Base-by-base conservation (phyloP, 352 stramenopile genomes). In the Nothophytophthora sp. region DNA sequence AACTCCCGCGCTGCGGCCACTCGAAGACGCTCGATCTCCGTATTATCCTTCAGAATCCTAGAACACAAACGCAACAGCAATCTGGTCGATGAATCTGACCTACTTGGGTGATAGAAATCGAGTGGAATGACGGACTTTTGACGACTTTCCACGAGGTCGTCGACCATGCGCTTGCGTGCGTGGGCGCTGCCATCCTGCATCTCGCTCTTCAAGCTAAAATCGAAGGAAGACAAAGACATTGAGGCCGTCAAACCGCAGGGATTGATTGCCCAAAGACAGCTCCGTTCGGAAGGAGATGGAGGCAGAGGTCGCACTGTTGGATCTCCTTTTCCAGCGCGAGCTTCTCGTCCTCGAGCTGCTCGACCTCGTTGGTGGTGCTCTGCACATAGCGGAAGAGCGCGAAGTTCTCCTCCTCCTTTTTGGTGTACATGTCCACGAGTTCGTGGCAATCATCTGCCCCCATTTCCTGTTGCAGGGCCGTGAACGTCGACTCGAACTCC, bases 311-410 rank as follows among this genome's bases (percentile, higher is more conserved):
- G 16, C 47, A 88, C 81, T 82, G 86, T 19, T 89, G 60, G 25
- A 67, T 82, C 35, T 92, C 80, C 13, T 54, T 33, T 47, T 86
- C 76, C 7, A 90, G 50, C 8, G 47, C 61, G 15, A 70, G 44
- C 34, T 87, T 90, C 49, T 92, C 79, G n/a, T 92, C 80, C 44
- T 92, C 81, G 20, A 92, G 77, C 41, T 92, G 81, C 54, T 90
- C 78, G 27, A 83, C 71, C 51, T 92, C 81, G 44, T 89, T 90
- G 55, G 81, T 90, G 13, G 86, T 77, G 41, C 65, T 90, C 39
- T 92, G 81, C 29, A 92, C 73, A 53, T 92, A 90, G 42, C 77
- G 74, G 28, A 89, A 92, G 34, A 88, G 69, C 5, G 81, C 76
- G 45, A 92, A 90, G 47, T 92, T 90, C 22, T 92, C 78, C 35